Base-by-base conservation (phyloP, 164 flowering plant genomes). In the Echeveria elegans region DNA sequence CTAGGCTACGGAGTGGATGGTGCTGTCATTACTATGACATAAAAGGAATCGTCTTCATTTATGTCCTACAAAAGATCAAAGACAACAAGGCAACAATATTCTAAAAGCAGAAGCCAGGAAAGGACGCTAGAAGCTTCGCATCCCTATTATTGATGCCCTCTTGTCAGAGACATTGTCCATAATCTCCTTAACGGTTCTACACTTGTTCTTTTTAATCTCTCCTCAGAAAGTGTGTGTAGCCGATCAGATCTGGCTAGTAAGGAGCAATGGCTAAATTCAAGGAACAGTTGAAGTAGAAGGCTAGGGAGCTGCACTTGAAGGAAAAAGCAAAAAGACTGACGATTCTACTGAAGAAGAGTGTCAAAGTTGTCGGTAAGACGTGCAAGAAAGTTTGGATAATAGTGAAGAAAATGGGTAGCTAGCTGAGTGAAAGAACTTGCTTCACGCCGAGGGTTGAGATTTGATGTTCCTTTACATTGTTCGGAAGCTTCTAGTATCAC, bases 221-320 rank as follows among this genome's bases (percentile, higher is more conserved):
- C 53, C 19, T 48, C 23, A 3, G 23, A 2, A 1, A 10, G 16
- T n/a, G 48, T 43, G 48, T 43, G 8, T 16, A 43, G 9, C n/a
- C n/a, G n/a, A 16, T 4, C 37, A 34, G 45, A 21, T 48, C 24
- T 48, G 53, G 53, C 19, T 48, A 21, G 23, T 5, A 48, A 48
- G 53, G 24, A 0, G 53, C 23, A 18, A 48, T 48, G 53, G 53
- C 53, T 23, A 48, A 48, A 48, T 48, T 48, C 10, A 23, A 48
- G 53, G 53, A 48, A 21, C 21, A 48, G 53, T 48, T 48, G 53
- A 48, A 48, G 23, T 23, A 48, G 53, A 48, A 48, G 53, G 53
- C 53, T 4, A 48, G 24, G 53, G 53, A 48, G 53, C 0, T 48
- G 53, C 53, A 48, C 8, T n/a, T 48, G 53, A 48, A 48, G 23